Base-by-base conservation (phyloP, 2,329 filamentous ascomycete species). In the Aphanocladium album region DNA sequence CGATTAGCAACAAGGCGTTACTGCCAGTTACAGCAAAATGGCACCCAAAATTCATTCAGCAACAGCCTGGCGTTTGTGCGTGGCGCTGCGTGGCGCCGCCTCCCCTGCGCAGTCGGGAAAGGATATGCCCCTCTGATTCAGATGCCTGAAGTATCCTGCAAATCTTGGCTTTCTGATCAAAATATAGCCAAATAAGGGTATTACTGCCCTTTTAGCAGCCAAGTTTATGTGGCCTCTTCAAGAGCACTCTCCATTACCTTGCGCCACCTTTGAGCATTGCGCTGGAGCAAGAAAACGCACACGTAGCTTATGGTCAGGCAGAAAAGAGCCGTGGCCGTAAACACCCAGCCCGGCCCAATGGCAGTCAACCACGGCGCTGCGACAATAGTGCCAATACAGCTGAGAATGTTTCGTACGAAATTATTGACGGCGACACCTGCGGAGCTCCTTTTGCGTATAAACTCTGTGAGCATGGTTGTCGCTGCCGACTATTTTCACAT, bases 391-490 rank as follows among this genome's bases (percentile, higher is more conserved):
- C 89, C 90, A 1, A 90, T 80, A 63, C 88, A 92, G 54, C 83
- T 86, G 67, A 92, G 87, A 43, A 92, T 90, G 67, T 93, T 95
- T 52, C 90, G 79, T 56, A 90, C 79, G 68, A 93, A 90, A 70
- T 93, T 93, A 73, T 93, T 93, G 47, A 93, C 78, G 0, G 90
- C 91, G 3, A 93, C 89, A 1, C 89, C 90, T 12, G 83, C 83
- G 4, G 86, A 89, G 54, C 87, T 88, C 64, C 82, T 80, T 46
- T 84, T 81, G 16, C 89, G 89, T 80, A 93, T 88, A 69, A 93
- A 92, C 69, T 95, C 90, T 0, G 90, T 93, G 65, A 95, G 77
- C 89, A 95, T 92, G 0, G 91, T 95, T 0, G 89, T 92, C 0
- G 84, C 80, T 66, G 85, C 82, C 53, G 84, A 74, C 76, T 77